Percentiles rank a stretch among this genome's conserved stretches.
Evolutionary conservation across 2,329 filamentous ascomycete genomes (phyloP).

Genomic region (Sordariomycetes sp.): DNA sequence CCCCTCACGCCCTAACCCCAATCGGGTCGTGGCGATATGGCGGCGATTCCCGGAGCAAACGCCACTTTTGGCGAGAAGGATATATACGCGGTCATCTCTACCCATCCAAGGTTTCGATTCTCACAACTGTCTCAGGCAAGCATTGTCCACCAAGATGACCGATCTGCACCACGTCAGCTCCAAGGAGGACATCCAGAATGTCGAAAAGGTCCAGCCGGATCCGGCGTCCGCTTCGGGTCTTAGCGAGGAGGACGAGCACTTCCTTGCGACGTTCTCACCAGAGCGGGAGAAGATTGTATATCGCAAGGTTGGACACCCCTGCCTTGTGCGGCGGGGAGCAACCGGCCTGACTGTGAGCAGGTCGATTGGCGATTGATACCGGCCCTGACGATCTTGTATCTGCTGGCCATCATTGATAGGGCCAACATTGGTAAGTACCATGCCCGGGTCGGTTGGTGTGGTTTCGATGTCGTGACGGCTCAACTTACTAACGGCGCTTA

Average conservation of each 20-base stretch:
- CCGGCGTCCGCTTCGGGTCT: neutral
- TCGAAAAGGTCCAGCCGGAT: neutral
- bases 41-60: too few species aligned
- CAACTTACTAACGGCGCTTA: neutral
- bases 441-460: neutral
- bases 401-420: neutral
- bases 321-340: neutral
- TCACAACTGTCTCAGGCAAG: too few species aligned
- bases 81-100: too few species aligned
- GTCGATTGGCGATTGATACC: slow-evolving; percentile 30
- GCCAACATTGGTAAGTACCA: neutral
- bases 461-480: neutral
- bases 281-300: slow-evolving; percentile 14
- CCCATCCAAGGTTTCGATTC: too few species aligned
- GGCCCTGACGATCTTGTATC: slow-evolving; percentile 41
- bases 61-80: too few species aligned
- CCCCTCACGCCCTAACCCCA: too few species aligned
- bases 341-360: neutral
- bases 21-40: too few species aligned
- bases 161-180: neutral
- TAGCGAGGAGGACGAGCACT: neutral
- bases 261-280: neutral
- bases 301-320: slow-evolving; percentile 44
- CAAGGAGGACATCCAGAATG: neutral
- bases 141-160: neutral